phyloP scores from a whole-genome alignment of 768 basidiomycete genomes.

The Imleria badia region DNA sequence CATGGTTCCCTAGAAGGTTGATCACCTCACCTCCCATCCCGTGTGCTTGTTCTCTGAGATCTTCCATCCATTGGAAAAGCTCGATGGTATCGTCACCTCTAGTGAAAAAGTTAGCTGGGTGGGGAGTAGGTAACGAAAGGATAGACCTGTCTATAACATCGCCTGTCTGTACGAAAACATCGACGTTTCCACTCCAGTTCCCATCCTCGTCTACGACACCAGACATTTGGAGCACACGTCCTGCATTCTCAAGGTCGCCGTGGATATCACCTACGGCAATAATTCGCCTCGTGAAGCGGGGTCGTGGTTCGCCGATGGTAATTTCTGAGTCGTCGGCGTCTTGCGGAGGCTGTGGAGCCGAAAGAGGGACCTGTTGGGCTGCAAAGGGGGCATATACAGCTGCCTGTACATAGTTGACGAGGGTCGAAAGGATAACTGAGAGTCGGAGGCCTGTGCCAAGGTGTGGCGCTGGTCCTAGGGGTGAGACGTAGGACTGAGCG shows the following conservation, averaged over 20 bases:
- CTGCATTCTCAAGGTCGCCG: conserved; percentile 81
- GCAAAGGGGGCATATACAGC: conserved; percentile 22
- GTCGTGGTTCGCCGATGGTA: conserved; percentile 24
- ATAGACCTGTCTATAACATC: conserved; percentile 90
- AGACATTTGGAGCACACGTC: conserved; percentile 76
- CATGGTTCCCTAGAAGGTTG: conserved; percentile 89
- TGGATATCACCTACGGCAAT: conserved; percentile 93
- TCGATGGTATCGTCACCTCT: conserved; percentile 90
- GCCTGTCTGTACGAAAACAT: conserved; percentile 92
- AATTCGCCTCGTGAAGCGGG: conserved; percentile 48
- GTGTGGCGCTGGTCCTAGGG: conserved; percentile 32
- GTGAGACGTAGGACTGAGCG: conserved; percentile 31
- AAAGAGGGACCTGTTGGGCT: conserved; percentile 13
- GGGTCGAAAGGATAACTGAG: conserved; percentile 24
- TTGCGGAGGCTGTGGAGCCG: conserved; percentile 2
- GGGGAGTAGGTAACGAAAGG: not conserved
- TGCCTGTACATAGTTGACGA: conserved; percentile 27
- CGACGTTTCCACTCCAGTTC: conserved; percentile 80
- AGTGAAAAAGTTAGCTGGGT: conserved; percentile 10
- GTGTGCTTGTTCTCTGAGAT: conserved; percentile 71
- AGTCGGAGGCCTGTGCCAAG: conserved; percentile 25
- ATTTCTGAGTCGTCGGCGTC: conserved; percentile 9
- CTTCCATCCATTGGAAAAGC: conserved; percentile 83
- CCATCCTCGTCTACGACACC: conserved; percentile 69
- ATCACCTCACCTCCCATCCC: conserved; percentile 69